phyloP scores from a whole-genome alignment of 2,329 filamentous ascomycete species.

The Cercospora zeina region DNA sequence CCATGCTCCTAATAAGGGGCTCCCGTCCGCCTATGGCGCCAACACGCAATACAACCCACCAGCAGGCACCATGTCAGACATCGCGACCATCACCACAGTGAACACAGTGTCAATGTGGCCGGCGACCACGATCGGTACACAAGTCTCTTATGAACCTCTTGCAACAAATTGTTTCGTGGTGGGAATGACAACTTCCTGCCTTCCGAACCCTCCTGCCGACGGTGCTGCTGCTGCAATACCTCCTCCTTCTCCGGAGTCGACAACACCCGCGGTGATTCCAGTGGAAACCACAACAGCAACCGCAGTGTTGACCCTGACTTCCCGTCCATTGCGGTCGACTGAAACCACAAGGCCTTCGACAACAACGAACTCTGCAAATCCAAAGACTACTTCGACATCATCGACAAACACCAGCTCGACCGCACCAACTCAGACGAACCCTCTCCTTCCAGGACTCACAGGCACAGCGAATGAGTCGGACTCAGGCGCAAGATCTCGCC shows the following conservation, averaged over 20 bases:
- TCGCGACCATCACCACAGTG: neutral
- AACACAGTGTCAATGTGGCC: slow-evolving; percentile 7
- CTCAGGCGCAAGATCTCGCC: neutral
- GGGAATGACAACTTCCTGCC: neutral
- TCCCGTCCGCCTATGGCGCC: neutral
- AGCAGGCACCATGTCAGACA: neutral
- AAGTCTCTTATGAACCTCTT: neutral
- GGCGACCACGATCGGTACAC: neutral
- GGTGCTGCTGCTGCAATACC: neutral
- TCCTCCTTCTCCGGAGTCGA: neutral
- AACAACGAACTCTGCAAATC: neutral
- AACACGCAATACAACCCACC: neutral
- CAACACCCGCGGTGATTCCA: neutral
- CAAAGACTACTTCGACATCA: neutral
- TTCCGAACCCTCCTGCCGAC: neutral
- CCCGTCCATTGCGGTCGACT: neutral
- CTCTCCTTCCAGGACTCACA: neutral
- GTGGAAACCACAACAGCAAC: neutral
- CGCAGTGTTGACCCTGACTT: neutral
- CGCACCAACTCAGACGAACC: neutral
- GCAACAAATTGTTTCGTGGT: slow-evolving; percentile 1
- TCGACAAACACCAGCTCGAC: neutral
- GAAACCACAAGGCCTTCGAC: neutral
- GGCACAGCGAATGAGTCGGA: neutral
- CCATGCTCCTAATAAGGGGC: neutral